phyloP scores from a whole-genome alignment of 768 basidiomycete species.

The Termitomyces sp. region DNA sequence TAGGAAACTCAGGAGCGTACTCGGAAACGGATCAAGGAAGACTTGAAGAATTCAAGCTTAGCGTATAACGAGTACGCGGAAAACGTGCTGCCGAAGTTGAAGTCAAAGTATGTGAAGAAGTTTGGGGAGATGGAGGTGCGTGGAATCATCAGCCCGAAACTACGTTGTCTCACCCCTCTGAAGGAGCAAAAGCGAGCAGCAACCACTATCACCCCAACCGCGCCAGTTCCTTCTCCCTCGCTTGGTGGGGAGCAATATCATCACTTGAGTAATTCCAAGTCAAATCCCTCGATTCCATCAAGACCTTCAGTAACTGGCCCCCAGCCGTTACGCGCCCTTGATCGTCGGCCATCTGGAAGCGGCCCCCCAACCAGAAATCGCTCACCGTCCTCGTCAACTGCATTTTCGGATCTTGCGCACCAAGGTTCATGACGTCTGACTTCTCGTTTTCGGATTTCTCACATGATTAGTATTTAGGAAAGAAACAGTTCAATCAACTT shows the following conservation, averaged over 20 bases:
- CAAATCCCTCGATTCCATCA: conserved; percentile 41
- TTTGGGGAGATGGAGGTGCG: conserved; percentile 84
- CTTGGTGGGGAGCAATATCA: conserved; percentile 30
- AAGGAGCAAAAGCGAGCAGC: conserved; percentile 67
- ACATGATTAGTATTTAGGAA: conserved; percentile 47
- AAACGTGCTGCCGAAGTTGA: conserved; percentile 74
- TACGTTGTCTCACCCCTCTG: neutral
- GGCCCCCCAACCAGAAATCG: conserved; percentile 55
- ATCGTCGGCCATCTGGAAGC: conserved; percentile 67
- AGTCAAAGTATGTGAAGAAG: conserved; percentile 76
- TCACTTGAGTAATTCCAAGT: conserved; percentile 36
- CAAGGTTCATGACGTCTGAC: conserved; percentile 49
- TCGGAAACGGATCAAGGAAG: conserved; percentile 89
- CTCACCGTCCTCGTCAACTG: conserved; percentile 77
- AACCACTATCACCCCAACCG: conserved; percentile 27
- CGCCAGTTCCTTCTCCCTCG: conserved; percentile 29
- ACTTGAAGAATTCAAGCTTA: conserved; percentile 72
- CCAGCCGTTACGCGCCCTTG: conserved; percentile 71
- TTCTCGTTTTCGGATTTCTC: conserved; percentile 1
- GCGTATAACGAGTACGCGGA: conserved; percentile 84
- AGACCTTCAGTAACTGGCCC: conserved; percentile 63
- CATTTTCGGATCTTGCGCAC: conserved; percentile 84
- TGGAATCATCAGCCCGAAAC: neutral
- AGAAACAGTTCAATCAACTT: conserved; percentile 81
- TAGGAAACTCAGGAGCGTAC: conserved; percentile 91